Base-by-base conservation (phyloP, 805 yeast genomes). In the Wickerhamomyces alni region DNA sequence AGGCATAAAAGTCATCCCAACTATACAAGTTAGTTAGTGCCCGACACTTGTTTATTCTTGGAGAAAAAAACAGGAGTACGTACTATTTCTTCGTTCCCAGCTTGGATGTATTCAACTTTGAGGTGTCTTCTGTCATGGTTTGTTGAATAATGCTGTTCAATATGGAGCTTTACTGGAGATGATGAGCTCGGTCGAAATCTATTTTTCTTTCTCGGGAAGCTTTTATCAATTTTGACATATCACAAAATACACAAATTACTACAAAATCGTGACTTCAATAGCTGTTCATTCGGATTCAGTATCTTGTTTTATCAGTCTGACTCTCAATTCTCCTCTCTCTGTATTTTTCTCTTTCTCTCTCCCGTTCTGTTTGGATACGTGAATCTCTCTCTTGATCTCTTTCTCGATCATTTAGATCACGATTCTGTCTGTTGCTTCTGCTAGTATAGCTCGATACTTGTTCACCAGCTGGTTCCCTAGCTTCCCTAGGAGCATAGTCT, bases 1-100 rank as follows among this genome's bases (percentile, higher is more conserved):
- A 55, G 32, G 75, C 66, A 61, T 91, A 91, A 59, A 91, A 86
- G 38, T 81, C 75, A 60, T 93, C 89, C 98, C 99, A 91, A 66
- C 80, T 72, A 21, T 16, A 51, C 5, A 9, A 4, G 11, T 3
- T 19, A n/a, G 38, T 58, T 57, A 57, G 62, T 44, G 37, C 18
- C 16, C 3, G 4, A 11, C 3, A 16, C 12, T 33, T n/a, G n/a
- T n/a, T n/a, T n/a, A n/a, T n/a, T 17, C 13, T 8, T 3, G 5
- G n/a, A 10, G 12, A 9, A 21, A 32, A 22, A 18, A 19, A 22
- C 8, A 16, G 8, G 21, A 2, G 10, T 10, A 42, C 55, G 9
- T 64, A 75, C 80, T 91, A 89, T 54, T 82, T 70, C 54, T 81
- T 78, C 0, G 96, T 88, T 8, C 98, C 98, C 35, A 91, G 69